Conservation (phyloP, 2,329 filamentous ascomycete species). For the Simplicillium aogashimaense region DNA sequence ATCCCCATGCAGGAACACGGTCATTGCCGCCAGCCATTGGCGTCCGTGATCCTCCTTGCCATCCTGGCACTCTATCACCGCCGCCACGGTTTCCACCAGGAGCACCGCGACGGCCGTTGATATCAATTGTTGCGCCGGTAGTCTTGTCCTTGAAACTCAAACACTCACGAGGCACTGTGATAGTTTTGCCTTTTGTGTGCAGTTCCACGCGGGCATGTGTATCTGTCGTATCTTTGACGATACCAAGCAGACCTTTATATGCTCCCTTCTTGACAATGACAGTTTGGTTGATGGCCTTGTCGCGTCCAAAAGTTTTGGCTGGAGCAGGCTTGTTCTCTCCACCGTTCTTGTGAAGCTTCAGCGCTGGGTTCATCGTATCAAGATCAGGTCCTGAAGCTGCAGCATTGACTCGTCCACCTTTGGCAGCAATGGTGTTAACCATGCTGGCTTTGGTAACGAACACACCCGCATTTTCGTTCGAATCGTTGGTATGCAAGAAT, state of each 20-base stretch:
- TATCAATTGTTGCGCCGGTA: constrained; percentile 70
- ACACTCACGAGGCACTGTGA: constrained; percentile 72
- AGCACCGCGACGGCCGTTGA: constrained; percentile 40
- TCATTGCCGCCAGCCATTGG: constrained; percentile 53
- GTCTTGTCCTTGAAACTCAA: constrained; percentile 79
- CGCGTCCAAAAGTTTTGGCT: constrained; percentile 68
- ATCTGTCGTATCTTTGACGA: constrained; percentile 91
- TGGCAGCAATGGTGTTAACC: constrained; percentile 85
- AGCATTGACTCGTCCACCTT: constrained; percentile 69
- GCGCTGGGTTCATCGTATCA: constrained; percentile 82
- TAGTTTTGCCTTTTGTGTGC: constrained; percentile 86
- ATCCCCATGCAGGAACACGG: constrained; percentile 69
- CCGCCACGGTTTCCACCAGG: constrained; percentile 34
- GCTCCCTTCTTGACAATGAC: constrained; percentile 80
- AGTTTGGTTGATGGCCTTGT: constrained; percentile 81
- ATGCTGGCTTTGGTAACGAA: constrained; percentile 81
- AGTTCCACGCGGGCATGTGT: constrained; percentile 80
- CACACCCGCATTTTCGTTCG: constrained; percentile 78
- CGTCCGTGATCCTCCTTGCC: constrained; percentile 59
- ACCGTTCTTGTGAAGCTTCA: constrained; percentile 58
- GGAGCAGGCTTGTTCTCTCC: constrained; percentile 48
- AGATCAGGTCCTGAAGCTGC: constrained; percentile 62
- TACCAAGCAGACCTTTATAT: constrained; percentile 87
- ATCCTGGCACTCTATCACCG: constrained; percentile 39
- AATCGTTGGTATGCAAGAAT: constrained; percentile 77